Evolutionary conservation across 2,329 filamentous ascomycete species (phyloP).

Genomic region (Annulohypoxylon truncatum): DNA sequence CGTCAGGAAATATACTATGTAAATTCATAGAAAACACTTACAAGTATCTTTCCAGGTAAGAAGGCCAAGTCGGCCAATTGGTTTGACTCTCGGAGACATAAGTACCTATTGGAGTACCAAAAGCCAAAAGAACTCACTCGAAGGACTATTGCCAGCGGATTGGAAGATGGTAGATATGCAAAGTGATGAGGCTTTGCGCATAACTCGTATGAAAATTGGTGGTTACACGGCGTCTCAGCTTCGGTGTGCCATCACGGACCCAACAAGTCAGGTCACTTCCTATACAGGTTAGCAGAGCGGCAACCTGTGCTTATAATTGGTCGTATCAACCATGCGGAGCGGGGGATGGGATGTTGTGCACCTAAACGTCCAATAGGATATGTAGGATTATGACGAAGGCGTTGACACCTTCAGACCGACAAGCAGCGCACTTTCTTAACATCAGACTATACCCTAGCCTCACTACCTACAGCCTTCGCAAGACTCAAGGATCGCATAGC

Average conservation of each 20-base stretch:
- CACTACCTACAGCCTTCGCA: background rate
- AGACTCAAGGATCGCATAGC: background rate
- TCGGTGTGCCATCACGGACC: background rate
- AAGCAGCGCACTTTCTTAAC: background rate
- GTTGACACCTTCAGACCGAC: slow-evolving; percentile 2
- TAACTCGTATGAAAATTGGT: background rate
- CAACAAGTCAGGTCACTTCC: slow-evolving; percentile 5
- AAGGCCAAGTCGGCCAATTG: background rate
- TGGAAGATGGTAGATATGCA: too few relatives aligned
- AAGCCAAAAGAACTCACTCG: too few relatives aligned
- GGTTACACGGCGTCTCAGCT: slow-evolving; percentile 11
- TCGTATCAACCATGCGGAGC: background rate
- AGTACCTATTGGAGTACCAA: background rate
- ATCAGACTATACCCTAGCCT: background rate
- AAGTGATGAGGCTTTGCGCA: too few relatives aligned
- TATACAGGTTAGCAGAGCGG: background rate
- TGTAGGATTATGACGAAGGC: background rate
- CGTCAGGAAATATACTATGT: background rate
- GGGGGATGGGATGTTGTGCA: background rate
- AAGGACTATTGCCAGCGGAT: too few relatives aligned
- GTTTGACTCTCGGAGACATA: background rate
- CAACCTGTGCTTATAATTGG: background rate
- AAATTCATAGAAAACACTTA: background rate
- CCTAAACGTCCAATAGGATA: slow-evolving; percentile 1
- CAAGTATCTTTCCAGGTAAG: slow-evolving; percentile 35